Evolutionary conservation across 1,284 basidiomycete genomes (phyloP), one percentile per base, ranked within the genome.

Genomic region (Tylopilus orsonianus): DNA sequence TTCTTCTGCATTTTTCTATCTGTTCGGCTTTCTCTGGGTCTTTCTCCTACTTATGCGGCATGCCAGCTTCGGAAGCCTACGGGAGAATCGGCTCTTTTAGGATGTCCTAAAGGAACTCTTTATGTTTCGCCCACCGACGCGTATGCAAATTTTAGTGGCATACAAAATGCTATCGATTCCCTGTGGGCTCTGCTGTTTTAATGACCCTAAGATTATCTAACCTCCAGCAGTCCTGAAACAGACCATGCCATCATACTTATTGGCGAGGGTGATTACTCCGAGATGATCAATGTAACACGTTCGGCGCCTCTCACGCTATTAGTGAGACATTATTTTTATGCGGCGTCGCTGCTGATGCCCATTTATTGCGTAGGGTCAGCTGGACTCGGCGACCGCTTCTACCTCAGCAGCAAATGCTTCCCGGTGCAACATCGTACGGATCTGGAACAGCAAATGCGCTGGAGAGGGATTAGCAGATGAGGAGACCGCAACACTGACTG

Each of bases 211-310:
- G 9, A 7, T 6, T 29, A 12, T 14, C 10, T 46, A 41, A 57
- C 29, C 0, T 32, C 10, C 7, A 24, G 34, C 40, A 82, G 78
- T 20, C 71, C 75, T 0, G 54, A 69, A 23, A 57, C 64, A 16
- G 72, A 70, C 5, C 32, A 54, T 7, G 74, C 72, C 0, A 67
- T 66, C 10, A 81, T 87, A 35, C 72, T 86, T n/a, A 71, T 87
- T 34, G 81, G 74, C 3, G 69, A 70, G 44, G 85, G 84, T n/a
- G 69, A 77, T 43, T 87, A 86, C 54, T 74, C 75, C 37, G 84
- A 85, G 61, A 75, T 71, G 0, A 60, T 86, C 4, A 83, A 81
- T 42, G 67, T 86, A 14, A 78, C 80, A 1, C 69, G 80, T 27
- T 65, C 64, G 43, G 78, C 66, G 0, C 77, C 81, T n/a, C 57